Evolutionary conservation across 129 eudicot genomes (phyloP).

Genomic region (Silybum marianum): DNA sequence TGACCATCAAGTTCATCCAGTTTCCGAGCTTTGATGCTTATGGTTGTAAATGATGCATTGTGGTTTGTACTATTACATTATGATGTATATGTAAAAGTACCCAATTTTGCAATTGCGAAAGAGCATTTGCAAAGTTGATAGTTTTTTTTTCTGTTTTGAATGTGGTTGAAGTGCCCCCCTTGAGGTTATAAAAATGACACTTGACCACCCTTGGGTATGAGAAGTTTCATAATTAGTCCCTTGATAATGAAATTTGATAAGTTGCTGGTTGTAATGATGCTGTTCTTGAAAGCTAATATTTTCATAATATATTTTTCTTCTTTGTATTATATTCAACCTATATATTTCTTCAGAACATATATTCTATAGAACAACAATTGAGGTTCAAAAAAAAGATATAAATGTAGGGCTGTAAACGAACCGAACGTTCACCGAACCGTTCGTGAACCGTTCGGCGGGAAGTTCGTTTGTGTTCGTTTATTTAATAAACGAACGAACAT

Average conservation of each 20-base stretch:
- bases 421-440: too few species aligned
- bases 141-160: constrained; percentile 1
- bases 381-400: too few species aligned
- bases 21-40: constrained; percentile 69
- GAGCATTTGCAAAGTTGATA: constrained; percentile 28
- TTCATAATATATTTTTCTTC: too few species aligned
- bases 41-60: constrained; percentile 50
- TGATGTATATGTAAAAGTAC: constrained; percentile 31
- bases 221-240: neutral
- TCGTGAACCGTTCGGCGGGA: too few species aligned
- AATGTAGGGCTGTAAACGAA: too few species aligned
- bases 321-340: too few species aligned
- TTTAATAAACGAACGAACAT: too few species aligned
- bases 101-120: constrained; percentile 29
- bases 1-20: constrained; percentile 73
- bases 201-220: constrained; percentile 12
- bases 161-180: constrained; percentile 35
- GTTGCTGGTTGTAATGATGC: neutral
- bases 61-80: neutral
- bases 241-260: constrained; percentile 4
- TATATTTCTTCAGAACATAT: too few species aligned
- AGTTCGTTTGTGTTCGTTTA: too few species aligned
- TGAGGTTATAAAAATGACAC: constrained; percentile 35
- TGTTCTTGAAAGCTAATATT: too few species aligned
- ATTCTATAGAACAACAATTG: too few species aligned